Percentiles rank a stretch among this genome's conserved stretches.
These are phyloP conservation scores for Candida freyschussii DNA, from an alignment of 1,139 yeast species.

Conservation along the genomic window DNA sequence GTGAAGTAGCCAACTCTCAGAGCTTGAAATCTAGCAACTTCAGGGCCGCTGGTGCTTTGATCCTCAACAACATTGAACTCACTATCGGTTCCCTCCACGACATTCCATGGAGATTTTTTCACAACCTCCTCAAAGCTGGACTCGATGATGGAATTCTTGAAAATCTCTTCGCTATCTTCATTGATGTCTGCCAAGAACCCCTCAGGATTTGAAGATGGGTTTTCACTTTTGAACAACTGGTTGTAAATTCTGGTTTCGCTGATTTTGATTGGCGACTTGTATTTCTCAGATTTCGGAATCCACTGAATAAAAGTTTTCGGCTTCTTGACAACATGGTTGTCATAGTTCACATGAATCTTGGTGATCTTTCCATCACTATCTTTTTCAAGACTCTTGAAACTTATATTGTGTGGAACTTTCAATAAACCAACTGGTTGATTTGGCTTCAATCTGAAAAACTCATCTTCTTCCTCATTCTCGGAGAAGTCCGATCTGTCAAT, in stretches of 20 bases:
- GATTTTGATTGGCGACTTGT: conserved; percentile 57
- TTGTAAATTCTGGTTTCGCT: conserved; percentile 83
- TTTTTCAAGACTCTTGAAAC: conserved; percentile 64
- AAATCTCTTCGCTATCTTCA: conserved; percentile 67
- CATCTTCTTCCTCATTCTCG: conserved; percentile 52
- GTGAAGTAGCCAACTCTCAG: conserved; percentile 96
- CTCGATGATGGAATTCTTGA: conserved; percentile 69
- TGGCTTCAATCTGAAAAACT: conserved; percentile 88
- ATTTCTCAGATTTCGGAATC: conserved; percentile 70
- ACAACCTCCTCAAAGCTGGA: conserved; percentile 68
- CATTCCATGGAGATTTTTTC: conserved; percentile 71
- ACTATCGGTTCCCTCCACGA: conserved; percentile 49
- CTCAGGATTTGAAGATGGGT: conserved; percentile 83
- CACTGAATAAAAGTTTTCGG: conserved; percentile 93
- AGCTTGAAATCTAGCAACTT: conserved; percentile 96
- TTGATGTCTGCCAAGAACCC: conserved; percentile 85
- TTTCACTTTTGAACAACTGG: conserved; percentile 85
- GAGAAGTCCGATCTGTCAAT: conserved; percentile 87
- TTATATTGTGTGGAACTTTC: conserved; percentile 81
- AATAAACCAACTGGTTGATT: conserved; percentile 90
- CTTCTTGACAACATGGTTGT: conserved; percentile 51
- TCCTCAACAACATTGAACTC: conserved; percentile 67
- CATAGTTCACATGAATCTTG: conserved; percentile 76
- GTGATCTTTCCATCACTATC: conserved; percentile 58
- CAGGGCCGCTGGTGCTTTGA: conserved; percentile 51